Evolutionary conservation across 192 early-diverging fungal genomes (phyloP), one percentile per base, ranked within the genome.

Genomic region (Umbelopsis ramanniana): DNA sequence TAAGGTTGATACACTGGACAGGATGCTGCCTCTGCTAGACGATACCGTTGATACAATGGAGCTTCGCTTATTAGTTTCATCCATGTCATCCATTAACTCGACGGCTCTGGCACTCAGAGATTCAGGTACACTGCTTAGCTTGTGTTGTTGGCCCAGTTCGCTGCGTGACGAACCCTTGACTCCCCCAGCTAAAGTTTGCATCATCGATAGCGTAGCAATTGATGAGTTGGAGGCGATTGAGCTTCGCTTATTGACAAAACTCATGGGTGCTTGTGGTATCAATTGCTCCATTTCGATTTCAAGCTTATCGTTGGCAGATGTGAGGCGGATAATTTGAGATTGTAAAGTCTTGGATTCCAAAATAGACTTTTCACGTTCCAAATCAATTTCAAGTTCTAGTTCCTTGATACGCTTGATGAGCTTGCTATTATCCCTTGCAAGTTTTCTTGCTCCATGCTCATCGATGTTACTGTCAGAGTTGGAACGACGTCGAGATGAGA

Each of bases 211-310:
- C 0, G 57, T 19, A 17, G 57, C 15, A 4, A 63, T 4, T 0
- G 57, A 63, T 3, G 33, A 26, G 33, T 63, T 63, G 15, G 57
- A 63, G 5, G 57, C 57, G 2, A 63, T 63, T 29, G 57, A 63
- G 14, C 57, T 63, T 29, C 57, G 26, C 57, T 63, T 63, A n/a
- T 63, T 63, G 14, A 63, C 57, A 33, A 63, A 63, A 8, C 33
- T 63, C 29, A 71, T 67, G 26, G 43, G 23, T 52, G 60, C 71
- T 69, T 71, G 68, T 14, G 79, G 74, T 46, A 76, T 68, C 45
- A 75, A 15, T 37, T 81, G 79, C 46, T 81, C 74, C 72, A 81
- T 76, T 50, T 81, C 79, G 29, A 76, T 74, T 43, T 81, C 79
- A 54, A 81, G 57, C 2, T 72, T 68, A 38, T 81, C 79, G 50